Conservation (phyloP, 179 eudicot species). For the Actinidia polygama region DNA sequence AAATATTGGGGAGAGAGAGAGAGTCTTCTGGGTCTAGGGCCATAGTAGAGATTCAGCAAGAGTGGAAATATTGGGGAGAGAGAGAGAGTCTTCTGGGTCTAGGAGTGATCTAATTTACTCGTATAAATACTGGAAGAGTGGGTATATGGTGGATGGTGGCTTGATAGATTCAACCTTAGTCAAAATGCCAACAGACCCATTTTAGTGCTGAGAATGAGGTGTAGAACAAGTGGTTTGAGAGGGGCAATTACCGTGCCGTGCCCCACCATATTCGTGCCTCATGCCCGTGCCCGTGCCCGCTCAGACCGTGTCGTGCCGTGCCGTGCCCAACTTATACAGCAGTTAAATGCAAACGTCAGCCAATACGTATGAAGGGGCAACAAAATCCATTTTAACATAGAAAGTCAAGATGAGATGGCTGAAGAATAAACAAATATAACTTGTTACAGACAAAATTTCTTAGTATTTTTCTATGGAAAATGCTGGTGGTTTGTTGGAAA, state of each 20-base stretch:
- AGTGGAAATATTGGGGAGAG: neutral
- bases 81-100: constrained; percentile 3
- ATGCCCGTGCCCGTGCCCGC: no score
- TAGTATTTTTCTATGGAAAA: no score
- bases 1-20: neutral
- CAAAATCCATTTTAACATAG: neutral
- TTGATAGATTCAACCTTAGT: neutral
- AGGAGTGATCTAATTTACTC: neutral
- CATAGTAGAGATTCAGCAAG: constrained; percentile 10
- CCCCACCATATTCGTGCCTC: no score
- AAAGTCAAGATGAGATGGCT: neutral
- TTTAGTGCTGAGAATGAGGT: neutral
- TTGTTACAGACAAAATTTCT: no score
- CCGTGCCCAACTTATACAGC: no score
- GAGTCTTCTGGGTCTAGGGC: no score
- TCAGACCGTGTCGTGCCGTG: no score
- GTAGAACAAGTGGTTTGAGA: neutral
- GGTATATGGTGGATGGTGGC: neutral
- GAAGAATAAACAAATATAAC: no score
- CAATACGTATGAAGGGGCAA: neutral
- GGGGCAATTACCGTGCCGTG: neutral
- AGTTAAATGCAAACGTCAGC: neutral
- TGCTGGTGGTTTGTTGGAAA: no score
- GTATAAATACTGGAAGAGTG: neutral
- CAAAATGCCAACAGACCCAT: neutral